phyloP scores from a whole-genome alignment of 495 filamentous ascomycete species.

The Neurospora hispaniola region DNA sequence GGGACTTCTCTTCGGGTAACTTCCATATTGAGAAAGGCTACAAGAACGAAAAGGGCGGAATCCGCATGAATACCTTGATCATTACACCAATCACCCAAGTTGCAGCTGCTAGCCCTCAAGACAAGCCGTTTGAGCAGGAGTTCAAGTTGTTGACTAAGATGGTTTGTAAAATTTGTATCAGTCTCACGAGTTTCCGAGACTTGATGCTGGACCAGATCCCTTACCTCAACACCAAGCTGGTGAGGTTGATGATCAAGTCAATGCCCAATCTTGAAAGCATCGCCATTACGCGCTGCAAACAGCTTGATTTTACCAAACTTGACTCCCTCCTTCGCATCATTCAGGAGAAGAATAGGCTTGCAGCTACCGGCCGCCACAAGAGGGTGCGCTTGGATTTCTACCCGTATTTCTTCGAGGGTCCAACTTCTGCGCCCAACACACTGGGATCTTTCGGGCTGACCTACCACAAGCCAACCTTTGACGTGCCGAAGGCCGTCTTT shows the following conservation, averaged over 20 bases:
- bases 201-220: conserved; percentile 16
- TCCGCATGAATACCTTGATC: conserved; percentile 5
- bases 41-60: neutral
- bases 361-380: neutral
- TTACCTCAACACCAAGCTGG: conserved; percentile 4
- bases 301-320: conserved; percentile 19
- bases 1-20: conserved; percentile 3
- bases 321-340: conserved; percentile 6
- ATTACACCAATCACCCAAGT: conserved; percentile 2
- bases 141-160: conserved; percentile 3
- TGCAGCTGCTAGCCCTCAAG: neutral
- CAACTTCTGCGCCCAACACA: neutral
- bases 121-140: conserved; percentile 6
- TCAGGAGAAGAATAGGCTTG: neutral
- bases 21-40: neutral
- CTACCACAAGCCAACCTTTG: conserved; percentile 15
- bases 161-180: neutral
- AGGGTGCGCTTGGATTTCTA: conserved; percentile 14
- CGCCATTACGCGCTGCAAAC: conserved; percentile 13
- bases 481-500: conserved; percentile 14
- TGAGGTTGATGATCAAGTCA: conserved; percentile 11
- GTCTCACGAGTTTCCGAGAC: conserved; percentile 6
- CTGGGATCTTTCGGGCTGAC: conserved; percentile 16
- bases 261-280: conserved; percentile 18
- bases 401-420: conserved; percentile 16